Conservation (phyloP, 495 filamentous ascomycete genomes). For the Aspergillus coremiiformis region DNA sequence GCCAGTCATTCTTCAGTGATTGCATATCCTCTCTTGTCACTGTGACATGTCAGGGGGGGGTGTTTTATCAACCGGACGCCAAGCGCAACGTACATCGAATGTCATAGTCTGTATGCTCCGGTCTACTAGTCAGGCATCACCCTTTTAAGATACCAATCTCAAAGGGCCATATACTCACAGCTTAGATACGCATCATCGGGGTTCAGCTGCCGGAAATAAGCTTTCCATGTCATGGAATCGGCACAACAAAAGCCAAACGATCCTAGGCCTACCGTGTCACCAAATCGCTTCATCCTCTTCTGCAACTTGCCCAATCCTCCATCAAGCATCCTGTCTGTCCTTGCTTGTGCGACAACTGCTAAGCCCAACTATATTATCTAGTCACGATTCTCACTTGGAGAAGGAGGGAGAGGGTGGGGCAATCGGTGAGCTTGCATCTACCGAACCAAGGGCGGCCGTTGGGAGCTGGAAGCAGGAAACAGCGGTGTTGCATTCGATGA, state of each 20-base stretch:
- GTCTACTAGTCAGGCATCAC: conserved; percentile 12
- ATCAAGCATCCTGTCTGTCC: conserved; percentile 27
- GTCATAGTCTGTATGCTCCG: conserved; percentile 50
- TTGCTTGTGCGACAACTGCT: not conserved
- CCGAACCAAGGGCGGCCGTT: not conserved
- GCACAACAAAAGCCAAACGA: not conserved
- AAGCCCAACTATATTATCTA: not conserved
- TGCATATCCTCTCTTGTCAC: conserved; percentile 81
- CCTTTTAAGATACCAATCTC: not conserved
- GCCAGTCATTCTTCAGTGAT: conserved; percentile 85
- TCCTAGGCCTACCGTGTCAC: conserved; percentile 29
- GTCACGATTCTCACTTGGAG: not conserved
- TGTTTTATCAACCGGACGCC: not conserved
- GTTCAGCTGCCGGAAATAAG: conserved; percentile 40
- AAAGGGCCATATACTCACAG: conserved; percentile 44
- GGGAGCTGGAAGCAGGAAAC: not conserved
- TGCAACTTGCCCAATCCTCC: conserved; percentile 35
- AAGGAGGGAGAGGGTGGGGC: not conserved
- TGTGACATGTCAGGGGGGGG: conserved; percentile 30
- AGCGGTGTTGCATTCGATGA: not conserved
- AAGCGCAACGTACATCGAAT: conserved; percentile 51
- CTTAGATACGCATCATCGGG: conserved; percentile 68
- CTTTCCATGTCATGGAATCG: not conserved
- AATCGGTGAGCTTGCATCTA: not conserved
- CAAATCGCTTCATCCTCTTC: conserved; percentile 37